Evolutionary conservation across 495 filamentous ascomycete species (phyloP).

Genomic region (Chaetomidium leptoderma): DNA sequence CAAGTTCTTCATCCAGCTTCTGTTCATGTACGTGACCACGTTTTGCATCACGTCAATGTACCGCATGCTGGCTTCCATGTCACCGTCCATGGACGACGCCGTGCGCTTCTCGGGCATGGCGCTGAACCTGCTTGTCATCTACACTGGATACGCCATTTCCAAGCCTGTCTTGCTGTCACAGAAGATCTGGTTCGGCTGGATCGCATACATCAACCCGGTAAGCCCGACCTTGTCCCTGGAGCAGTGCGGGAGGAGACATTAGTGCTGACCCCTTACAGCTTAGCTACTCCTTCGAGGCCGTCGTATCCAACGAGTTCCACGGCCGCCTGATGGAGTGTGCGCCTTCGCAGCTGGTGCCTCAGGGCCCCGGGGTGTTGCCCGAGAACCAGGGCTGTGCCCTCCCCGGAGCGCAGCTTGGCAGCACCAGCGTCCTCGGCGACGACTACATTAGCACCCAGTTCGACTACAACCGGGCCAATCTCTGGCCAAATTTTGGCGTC

Average conservation of each 20-base stretch:
- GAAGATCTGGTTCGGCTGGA: constrained; percentile 71
- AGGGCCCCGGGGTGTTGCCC: constrained; percentile 49
- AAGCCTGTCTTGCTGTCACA: constrained; percentile 55
- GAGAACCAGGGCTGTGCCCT: constrained; percentile 58
- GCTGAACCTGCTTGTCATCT: constrained; percentile 70
- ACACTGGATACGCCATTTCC: constrained; percentile 71
- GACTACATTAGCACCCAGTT: constrained; percentile 57
- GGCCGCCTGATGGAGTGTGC: constrained; percentile 48
- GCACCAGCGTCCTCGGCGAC: constrained; percentile 52
- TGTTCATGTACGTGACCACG: constrained; percentile 58
- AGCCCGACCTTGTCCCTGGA: not conserved
- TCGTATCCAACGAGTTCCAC: constrained; percentile 67
- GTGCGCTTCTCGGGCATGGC: constrained; percentile 47
- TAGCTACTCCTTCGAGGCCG: constrained; percentile 66
- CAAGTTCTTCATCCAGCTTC: constrained; percentile 76
- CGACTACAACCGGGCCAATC: constrained; percentile 55
- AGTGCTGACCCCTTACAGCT: not conserved
- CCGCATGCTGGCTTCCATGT: constrained; percentile 63
- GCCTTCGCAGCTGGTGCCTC: constrained; percentile 52
- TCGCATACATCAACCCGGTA: constrained; percentile 71
- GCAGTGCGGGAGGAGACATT: no score
- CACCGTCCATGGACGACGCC: constrained; percentile 60
- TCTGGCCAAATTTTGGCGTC: constrained; percentile 81
- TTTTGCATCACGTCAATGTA: constrained; percentile 62
- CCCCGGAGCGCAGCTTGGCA: constrained; percentile 52